Conservation (phyloP, 2,329 filamentous ascomycete species). For the Oidium heveae region DNA sequence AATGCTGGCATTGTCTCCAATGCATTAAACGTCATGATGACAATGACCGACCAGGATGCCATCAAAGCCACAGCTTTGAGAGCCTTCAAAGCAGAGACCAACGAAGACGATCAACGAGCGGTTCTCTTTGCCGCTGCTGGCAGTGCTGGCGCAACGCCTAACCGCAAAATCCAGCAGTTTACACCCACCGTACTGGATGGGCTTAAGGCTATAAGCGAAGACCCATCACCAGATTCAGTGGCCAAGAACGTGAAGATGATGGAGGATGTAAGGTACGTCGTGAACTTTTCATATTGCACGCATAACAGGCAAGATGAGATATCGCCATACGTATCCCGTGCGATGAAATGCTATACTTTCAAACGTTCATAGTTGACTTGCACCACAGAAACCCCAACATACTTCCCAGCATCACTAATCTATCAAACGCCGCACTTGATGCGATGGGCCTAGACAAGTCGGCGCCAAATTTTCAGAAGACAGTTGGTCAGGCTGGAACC, state of each 20-base stretch:
- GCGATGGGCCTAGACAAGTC: conserved; percentile 4
- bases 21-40: conserved; percentile 6
- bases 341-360: no score
- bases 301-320: no score
- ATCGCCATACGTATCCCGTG: no score
- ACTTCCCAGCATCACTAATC: conserved; percentile 9
- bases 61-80: conserved; percentile 6
- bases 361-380: no score
- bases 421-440: conserved; percentile 8
- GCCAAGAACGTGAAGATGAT: conserved; percentile 4
- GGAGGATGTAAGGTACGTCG: conserved; percentile 5
- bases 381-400: conserved; percentile 9
- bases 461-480: conserved; percentile 6
- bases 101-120: conserved; percentile 8
- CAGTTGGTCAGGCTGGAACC: not conserved
- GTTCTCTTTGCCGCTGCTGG: conserved; percentile 8
- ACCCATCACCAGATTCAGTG: conserved; percentile 2
- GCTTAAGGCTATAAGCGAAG: conserved; percentile 6
- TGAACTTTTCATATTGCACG: no score
- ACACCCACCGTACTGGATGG: conserved; percentile 8
- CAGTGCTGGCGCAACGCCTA: conserved; percentile 5
- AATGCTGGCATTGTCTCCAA: conserved; percentile 10
- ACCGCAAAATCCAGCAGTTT: conserved; percentile 9
- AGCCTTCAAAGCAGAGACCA: conserved; percentile 8
- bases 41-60: conserved; percentile 2